Conservation (phyloP, 78 protist species). For the Protostelium mycophagum region DNA sequence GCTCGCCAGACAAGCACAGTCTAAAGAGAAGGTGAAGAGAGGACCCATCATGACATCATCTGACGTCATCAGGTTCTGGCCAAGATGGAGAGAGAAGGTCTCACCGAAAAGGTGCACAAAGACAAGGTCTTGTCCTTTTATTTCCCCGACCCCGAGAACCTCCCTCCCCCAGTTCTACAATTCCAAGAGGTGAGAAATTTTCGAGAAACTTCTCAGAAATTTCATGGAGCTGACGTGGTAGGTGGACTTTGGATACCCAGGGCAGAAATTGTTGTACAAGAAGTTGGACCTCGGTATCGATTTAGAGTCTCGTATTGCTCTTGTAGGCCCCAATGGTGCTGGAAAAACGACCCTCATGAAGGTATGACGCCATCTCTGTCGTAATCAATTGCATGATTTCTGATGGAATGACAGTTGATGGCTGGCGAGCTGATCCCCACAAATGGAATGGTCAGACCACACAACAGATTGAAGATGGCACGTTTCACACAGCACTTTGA, state of each 20-base stretch:
- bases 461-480: constrained; percentile 77
- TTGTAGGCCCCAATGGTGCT: constrained; percentile 96
- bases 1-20: constrained; percentile 57
- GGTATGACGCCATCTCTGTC: background rate
- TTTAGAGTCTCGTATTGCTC: constrained; percentile 79
- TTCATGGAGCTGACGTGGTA: too few relatives aligned
- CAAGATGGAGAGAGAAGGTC: constrained; percentile 86
- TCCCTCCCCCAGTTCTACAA: constrained; percentile 85
- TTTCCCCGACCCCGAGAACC: constrained; percentile 75
- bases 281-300: constrained; percentile 82
- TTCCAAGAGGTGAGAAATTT: constrained; percentile 72
- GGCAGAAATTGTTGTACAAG: constrained; percentile 67
- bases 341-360: constrained; percentile 91
- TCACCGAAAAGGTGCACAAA: constrained; percentile 58
- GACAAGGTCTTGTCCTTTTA: constrained; percentile 59
- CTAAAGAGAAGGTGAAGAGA: constrained; percentile 3
- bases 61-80: constrained; percentile 47
- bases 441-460: constrained; percentile 66
- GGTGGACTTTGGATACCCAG: constrained; percentile 84
- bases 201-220: too few relatives aligned
- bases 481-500: constrained; percentile 71
- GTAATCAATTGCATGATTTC: background rate
- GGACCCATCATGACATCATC: constrained; percentile 3
- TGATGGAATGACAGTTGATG: constrained; percentile 53
- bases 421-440: constrained; percentile 76